These are phyloP conservation scores for Podospora appendiculata DNA, from an alignment of 495 filamentous ascomycete species.

Conservation along the genomic window DNA sequence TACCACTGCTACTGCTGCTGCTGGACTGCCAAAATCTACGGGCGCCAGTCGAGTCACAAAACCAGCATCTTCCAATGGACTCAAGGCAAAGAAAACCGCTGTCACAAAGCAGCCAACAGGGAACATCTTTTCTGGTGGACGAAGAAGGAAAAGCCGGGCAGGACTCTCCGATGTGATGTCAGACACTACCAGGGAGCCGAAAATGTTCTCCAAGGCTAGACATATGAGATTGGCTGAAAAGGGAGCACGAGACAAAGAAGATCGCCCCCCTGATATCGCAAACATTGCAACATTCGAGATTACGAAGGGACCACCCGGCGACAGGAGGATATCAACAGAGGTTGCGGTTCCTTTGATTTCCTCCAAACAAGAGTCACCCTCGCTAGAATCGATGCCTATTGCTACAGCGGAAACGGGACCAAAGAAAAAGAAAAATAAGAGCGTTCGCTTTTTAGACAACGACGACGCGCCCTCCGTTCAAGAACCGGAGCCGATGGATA, in stretches of 20 bases:
- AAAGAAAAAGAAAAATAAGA: slow-evolving; percentile 24
- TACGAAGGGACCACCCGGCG: background rate
- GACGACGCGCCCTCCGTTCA: slow-evolving; percentile 9
- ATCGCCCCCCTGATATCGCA: slow-evolving; percentile 14
- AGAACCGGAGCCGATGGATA: slow-evolving; percentile 20
- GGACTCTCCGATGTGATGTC: slow-evolving; percentile 20
- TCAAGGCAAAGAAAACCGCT: slow-evolving; percentile 15
- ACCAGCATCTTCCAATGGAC: background rate
- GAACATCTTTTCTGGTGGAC: slow-evolving; percentile 22
- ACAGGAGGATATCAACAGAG: background rate
- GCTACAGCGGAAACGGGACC: background rate
- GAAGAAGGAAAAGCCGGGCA: slow-evolving; percentile 11
- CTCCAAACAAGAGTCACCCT: background rate
- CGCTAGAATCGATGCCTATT: background rate
- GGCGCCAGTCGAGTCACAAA: background rate
- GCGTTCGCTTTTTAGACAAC: slow-evolving; percentile 29
- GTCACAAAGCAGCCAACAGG: slow-evolving; percentile 1
- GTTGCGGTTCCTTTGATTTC: background rate
- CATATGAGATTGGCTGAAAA: slow-evolving; percentile 14
- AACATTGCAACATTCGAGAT: slow-evolving; percentile 6
- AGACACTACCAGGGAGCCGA: slow-evolving; percentile 24
- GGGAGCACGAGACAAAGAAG: slow-evolving; percentile 16
- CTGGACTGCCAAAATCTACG: background rate
- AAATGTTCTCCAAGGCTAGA: slow-evolving; percentile 17
- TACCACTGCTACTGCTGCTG: background rate